Percentiles rank a stretch among this genome's conserved stretches.
phyloP scores from a whole-genome alignment of 2,329 filamentous ascomycete species.

The Aspergillus tubingensis region DNA sequence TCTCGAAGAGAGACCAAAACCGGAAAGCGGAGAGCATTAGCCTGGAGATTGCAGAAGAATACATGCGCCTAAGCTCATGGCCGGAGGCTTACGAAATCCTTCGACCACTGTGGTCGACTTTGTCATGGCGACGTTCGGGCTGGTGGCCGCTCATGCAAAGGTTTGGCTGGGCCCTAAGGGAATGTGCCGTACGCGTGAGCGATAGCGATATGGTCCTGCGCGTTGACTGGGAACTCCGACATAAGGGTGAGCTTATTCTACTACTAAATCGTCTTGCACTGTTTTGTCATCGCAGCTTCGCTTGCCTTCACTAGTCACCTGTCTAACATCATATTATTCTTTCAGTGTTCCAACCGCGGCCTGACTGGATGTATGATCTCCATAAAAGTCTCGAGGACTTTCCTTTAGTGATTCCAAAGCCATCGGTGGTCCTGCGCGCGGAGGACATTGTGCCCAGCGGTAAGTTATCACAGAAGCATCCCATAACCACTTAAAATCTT shows the following conservation, averaged over 20 bases:
- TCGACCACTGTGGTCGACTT: conserved; percentile 55
- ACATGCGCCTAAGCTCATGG: conserved; percentile 54
- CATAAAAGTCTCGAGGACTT: conserved; percentile 49
- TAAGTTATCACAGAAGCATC: conserved; percentile 26
- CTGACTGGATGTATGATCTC: conserved; percentile 48
- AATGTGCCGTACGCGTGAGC: conserved; percentile 51
- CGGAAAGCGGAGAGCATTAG: conserved; percentile 58
- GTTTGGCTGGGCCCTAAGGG: conserved; percentile 56
- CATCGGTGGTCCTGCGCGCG: conserved; percentile 49
- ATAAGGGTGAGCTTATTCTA: conserved; percentile 31
- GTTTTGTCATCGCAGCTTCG: not conserved
- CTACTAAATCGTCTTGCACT: not conserved
- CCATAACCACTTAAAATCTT: not conserved
- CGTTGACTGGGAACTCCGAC: conserved; percentile 60
- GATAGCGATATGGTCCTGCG: conserved; percentile 53
- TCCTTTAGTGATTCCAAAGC: conserved; percentile 41
- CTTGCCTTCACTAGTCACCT: not conserved
- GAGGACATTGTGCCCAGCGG: conserved; percentile 52
- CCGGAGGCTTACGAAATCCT: conserved; percentile 55
- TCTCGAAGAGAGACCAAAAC: conserved; percentile 53
- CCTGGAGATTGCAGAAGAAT: conserved; percentile 57
- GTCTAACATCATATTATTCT: conserved; percentile 2
- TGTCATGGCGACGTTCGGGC: conserved; percentile 61
- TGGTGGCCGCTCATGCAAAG: conserved; percentile 61
- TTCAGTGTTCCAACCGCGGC: conserved; percentile 39